phyloP scores from a whole-genome alignment of 306 rosid species.

The Crotalaria pallida region DNA sequence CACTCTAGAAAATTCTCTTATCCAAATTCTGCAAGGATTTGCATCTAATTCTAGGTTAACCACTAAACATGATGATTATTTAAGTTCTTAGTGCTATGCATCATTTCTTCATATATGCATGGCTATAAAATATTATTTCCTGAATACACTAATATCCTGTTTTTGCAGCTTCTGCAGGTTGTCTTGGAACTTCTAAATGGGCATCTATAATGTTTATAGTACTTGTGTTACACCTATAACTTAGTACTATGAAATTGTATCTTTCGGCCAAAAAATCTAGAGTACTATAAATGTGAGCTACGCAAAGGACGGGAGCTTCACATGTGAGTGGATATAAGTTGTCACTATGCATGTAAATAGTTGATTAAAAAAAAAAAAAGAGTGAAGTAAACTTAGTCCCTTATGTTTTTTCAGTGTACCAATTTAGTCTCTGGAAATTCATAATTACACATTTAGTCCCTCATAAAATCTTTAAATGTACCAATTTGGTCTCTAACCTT shows the following conservation, averaged over 20 bases:
- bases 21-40: not conserved
- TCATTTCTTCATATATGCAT: not conserved
- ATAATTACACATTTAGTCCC: too few species aligned
- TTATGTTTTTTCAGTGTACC: too few species aligned
- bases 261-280: constrained; percentile 31
- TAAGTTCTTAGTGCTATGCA: not conserved
- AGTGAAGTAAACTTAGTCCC: too few species aligned
- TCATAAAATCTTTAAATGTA: too few species aligned
- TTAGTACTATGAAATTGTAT: constrained; percentile 30
- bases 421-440: too few species aligned
- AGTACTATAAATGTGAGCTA: constrained; percentile 49
- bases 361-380: constrained; percentile 59
- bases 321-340: constrained; percentile 53
- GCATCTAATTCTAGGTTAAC: not conserved
- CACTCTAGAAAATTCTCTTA: not conserved
- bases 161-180: constrained; percentile 62
- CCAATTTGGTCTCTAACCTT: too few species aligned
- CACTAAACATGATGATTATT: not conserved
- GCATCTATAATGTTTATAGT: constrained; percentile 35
- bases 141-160: not conserved
- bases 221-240: constrained; percentile 43
- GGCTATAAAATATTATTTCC: not conserved
- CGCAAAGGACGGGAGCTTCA: constrained; percentile 46
- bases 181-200: constrained; percentile 29
- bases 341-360: constrained; percentile 71